Conservation (phyloP, 768 basidiomycete genomes). For the Russula sp. region DNA sequence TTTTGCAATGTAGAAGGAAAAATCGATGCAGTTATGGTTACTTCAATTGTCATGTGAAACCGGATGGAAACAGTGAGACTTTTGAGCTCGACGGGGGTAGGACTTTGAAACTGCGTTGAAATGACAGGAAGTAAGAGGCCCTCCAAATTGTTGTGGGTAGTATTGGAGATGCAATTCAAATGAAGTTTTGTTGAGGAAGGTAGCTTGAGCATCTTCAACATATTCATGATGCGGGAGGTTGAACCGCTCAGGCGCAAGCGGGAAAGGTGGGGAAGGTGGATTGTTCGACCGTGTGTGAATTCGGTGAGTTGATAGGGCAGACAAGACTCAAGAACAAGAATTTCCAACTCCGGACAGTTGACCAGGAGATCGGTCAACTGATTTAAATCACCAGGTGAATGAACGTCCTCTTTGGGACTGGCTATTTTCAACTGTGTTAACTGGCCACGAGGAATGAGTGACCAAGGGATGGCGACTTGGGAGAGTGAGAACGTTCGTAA, state of each 20-base stretch:
- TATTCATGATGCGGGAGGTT: slow-evolving; percentile 5
- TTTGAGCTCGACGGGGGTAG: neutral
- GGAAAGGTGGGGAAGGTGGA: slow-evolving; percentile 15
- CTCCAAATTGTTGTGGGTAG: no score
- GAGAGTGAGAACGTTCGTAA: no score
- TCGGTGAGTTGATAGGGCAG: neutral
- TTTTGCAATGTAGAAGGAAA: neutral
- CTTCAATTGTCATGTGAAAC: neutral
- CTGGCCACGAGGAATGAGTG: slow-evolving; percentile 6
- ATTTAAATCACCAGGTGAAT: neutral
- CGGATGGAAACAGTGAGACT: neutral
- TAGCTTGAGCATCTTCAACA: slow-evolving; percentile 10
- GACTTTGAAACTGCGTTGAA: slow-evolving; percentile 2
- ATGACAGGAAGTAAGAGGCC: slow-evolving; percentile 7
- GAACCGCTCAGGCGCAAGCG: slow-evolving; percentile 5
- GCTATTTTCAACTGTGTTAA: slow-evolving; percentile 11
- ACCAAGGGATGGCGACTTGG: slow-evolving; percentile 3
- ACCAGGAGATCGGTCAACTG: slow-evolving; percentile 4
- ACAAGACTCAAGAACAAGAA: slow-evolving; percentile 10
- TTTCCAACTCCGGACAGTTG: slow-evolving; percentile 8
- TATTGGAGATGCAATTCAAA: neutral
- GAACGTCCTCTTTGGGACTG: neutral
- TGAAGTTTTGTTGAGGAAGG: slow-evolving; percentile 9
- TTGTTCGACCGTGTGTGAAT: neutral
- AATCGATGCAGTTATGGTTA: neutral